These are phyloP conservation scores for Corylus avellana DNA, from an alignment of 306 rosid genomes.

Conservation along the genomic window DNA sequence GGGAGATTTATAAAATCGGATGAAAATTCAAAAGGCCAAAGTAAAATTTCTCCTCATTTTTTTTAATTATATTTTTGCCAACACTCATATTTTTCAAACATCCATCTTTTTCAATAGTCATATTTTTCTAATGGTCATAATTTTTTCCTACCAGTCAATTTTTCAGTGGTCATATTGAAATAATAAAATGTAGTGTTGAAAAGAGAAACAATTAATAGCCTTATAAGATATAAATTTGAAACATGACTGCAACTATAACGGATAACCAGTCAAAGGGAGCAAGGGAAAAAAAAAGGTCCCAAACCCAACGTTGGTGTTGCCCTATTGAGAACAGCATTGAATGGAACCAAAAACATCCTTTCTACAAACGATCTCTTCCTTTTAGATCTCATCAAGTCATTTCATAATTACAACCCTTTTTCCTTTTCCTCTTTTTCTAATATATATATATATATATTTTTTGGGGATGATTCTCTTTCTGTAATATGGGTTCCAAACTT, in stretches of 20 bases:
- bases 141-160: too few relatives aligned
- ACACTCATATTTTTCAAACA: too few relatives aligned
- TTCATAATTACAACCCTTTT: background rate
- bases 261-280: background rate
- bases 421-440: background rate
- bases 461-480: too few relatives aligned
- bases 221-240: background rate
- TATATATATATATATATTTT: too few relatives aligned
- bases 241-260: background rate
- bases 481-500: background rate
- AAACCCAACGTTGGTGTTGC: background rate
- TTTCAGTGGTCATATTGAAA: too few relatives aligned
- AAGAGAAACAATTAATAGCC: background rate
- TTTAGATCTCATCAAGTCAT: background rate
- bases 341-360: background rate
- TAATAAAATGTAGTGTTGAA: too few relatives aligned
- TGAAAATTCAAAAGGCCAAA: too few relatives aligned
- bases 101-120: too few relatives aligned
- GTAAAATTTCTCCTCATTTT: too few relatives aligned
- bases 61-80: too few relatives aligned
- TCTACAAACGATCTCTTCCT: background rate
- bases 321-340: background rate
- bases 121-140: too few relatives aligned
- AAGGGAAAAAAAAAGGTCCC: background rate
- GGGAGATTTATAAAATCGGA: too few relatives aligned